phyloP scores from a whole-genome alignment of 192 early-diverging fungal species.

The Rhizophlyctis rosea region DNA sequence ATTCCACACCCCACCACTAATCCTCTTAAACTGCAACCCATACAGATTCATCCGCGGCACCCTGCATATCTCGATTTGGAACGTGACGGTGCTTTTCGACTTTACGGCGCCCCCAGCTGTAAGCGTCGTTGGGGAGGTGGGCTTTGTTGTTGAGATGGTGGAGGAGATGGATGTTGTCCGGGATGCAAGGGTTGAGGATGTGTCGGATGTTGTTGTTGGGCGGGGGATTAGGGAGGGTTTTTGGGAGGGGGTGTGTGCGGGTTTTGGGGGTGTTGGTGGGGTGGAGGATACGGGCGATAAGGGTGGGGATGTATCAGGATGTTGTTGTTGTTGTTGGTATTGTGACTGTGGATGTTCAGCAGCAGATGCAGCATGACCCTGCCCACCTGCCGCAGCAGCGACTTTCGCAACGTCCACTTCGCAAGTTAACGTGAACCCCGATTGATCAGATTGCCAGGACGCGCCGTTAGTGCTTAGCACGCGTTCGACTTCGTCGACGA shows the following conservation, averaged over 20 bases:
- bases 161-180: too few species aligned
- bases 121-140: slow-evolving; percentile 1
- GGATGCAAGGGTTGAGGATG: too few species aligned
- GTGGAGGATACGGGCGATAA: not conserved
- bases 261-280: slow-evolving; percentile 2
- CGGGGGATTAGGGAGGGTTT: not conserved
- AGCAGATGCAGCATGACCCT: not conserved
- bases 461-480: slow-evolving; percentile 27
- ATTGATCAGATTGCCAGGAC: too few species aligned
- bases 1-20: slow-evolving; percentile 50
- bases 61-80: slow-evolving; percentile 45
- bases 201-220: not conserved
- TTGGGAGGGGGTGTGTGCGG: not conserved
- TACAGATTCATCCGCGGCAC: slow-evolving; percentile 31
- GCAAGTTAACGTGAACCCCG: slow-evolving; percentile 22
- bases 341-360: not conserved
- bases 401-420: slow-evolving; percentile 26
- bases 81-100: slow-evolving; percentile 17
- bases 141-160: not conserved
- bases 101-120: slow-evolving; percentile 6
- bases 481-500: slow-evolving; percentile 30
- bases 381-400: slow-evolving; percentile 9
- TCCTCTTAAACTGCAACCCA: slow-evolving; percentile 48
- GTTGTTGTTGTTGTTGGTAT: slow-evolving; percentile 5
- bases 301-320: not conserved